A percentile compares a stretch with the other conserved stretches of the same genome.
Conservation (phyloP, 768 basidiomycete species). For the Podaxis sp. region DNA sequence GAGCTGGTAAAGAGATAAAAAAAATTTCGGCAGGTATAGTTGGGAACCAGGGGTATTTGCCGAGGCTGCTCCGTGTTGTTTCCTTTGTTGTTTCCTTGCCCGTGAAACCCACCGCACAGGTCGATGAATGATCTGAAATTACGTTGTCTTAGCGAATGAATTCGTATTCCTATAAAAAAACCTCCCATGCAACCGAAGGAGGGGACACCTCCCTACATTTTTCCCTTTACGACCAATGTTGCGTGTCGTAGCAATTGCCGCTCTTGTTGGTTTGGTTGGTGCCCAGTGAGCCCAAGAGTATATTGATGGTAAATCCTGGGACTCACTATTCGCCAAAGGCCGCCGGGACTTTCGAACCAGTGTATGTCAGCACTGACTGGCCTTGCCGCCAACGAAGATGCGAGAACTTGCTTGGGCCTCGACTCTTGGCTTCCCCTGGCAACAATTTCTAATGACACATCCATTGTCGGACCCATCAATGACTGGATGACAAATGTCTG, state of each 20-base stretch:
- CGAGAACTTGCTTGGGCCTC: constrained; percentile 47
- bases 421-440: constrained; percentile 41
- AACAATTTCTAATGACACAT: constrained; percentile 24
- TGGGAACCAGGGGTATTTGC: not conserved
- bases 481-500: constrained; percentile 61
- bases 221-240: constrained; percentile 20
- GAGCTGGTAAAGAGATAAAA: not conserved
- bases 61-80: not conserved
- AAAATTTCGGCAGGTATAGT: not conserved
- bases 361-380: constrained; percentile 48
- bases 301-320: too few relatives aligned
- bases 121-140: not conserved
- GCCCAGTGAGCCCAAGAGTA: constrained; percentile 38
- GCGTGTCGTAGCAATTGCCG: constrained; percentile 25
- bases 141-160: not conserved
- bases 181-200: not conserved
- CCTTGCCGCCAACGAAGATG: constrained; percentile 43
- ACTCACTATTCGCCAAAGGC: constrained; percentile 15
- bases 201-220: not conserved
- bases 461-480: constrained; percentile 47
- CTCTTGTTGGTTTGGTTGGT: constrained; percentile 21
- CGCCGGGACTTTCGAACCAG: constrained; percentile 37
- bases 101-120: not conserved
- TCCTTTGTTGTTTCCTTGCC: not conserved
- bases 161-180: not conserved